Evolutionary conservation across 2,329 filamentous ascomycete genomes (phyloP).

Genomic region (Venturia pyrina): DNA sequence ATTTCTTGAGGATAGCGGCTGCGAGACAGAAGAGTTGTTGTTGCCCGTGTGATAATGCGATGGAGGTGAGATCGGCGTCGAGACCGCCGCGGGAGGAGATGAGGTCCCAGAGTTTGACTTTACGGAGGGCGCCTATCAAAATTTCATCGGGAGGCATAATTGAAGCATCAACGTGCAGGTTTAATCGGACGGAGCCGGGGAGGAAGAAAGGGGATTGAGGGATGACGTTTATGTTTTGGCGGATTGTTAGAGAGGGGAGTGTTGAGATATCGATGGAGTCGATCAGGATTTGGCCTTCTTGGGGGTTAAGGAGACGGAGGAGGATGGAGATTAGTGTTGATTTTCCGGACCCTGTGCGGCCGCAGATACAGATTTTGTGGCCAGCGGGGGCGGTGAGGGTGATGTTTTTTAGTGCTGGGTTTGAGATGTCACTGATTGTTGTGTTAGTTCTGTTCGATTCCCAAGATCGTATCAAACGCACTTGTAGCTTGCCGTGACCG

Average conservation of each 20-base stretch:
- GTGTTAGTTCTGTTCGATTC: not conserved
- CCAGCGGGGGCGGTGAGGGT: not conserved
- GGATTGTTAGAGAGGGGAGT: not conserved
- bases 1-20: constrained; percentile 29
- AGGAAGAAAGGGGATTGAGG: not conserved
- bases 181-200: not conserved
- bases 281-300: not conserved
- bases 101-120: not conserved
- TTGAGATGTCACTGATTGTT: not conserved
- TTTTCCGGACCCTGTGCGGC: not conserved
- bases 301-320: not conserved
- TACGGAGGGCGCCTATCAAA: not conserved
- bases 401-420: not conserved
- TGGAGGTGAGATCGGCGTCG: not conserved
- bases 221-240: not conserved
- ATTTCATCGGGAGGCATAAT: not conserved
- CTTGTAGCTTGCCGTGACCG: not conserved
- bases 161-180: not conserved
- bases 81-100: not conserved
- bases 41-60: constrained; percentile 55
- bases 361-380: constrained; percentile 4
- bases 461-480: not conserved
- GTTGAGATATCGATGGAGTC: not conserved
- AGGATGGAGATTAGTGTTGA: not conserved
- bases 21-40: constrained; percentile 55